Base-by-base conservation (phyloP, 2,329 filamentous ascomycete species). In the Catunica adiposa region DNA sequence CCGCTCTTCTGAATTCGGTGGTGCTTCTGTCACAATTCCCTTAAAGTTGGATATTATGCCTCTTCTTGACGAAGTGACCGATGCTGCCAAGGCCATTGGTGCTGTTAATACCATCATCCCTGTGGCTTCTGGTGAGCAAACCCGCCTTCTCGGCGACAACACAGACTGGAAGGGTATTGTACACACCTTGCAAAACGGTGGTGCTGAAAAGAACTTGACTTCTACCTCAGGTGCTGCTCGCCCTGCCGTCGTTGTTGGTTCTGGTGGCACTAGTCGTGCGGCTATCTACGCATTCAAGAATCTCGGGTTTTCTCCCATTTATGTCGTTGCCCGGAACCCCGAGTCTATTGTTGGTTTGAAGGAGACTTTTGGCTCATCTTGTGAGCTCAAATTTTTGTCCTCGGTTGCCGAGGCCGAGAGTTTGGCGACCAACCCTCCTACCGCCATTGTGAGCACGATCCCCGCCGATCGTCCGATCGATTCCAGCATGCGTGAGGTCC, bases 121-220 rank as follows among this genome's bases (percentile, higher is more conserved):
- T 0, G 65, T 78, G 2, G 51, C 53, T 29, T 54, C 51, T 14
- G 64, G 31, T 48, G 53, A 20, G 6, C 11, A 25, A 17, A 23
- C 26, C 2, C 40, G 56, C 20, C 53, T 97, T 2, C 67, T 86
- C 15, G 92, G 92, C 46, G 86, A 89, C 66, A 98, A 98, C 69
- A 98, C 92, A 11, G 92, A 98, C 71, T 98, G 89, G 84, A 78
- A 81, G 64, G 92, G 92, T 60, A 98, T 98, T 81, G 80, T 85
- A 1, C 79, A 84, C 62, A 83, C 86, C 2, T 77, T 98, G 20
- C 79, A 77, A 57, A 78, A 79, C 44, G 82, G 80, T 1, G 86
- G 86, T 6, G 72, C 85, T 40, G 70, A 70, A 20, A 60, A 66
- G 62, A 64, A 61, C 63, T 66, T 64, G 55, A n/a, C 53, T 20